Base-by-base conservation (phyloP, 139 green algal genomes). In the Haematococcus sp. region DNA sequence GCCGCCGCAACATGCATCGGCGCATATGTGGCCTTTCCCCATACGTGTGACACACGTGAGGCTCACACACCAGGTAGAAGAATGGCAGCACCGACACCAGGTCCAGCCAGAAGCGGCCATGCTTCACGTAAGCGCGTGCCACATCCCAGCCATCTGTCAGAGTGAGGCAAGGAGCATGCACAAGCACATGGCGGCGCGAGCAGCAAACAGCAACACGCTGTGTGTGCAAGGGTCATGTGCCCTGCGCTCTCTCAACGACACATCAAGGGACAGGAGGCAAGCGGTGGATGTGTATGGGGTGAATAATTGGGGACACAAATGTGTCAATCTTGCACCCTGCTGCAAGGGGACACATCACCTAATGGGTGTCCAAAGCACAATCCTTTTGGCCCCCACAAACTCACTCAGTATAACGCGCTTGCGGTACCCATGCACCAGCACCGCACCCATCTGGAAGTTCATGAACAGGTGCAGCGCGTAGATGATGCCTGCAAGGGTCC, bases 71-170 rank as follows among this genome's bases (percentile, higher is more conserved):
- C 52, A 74, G 51, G 52, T 74, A 65, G 31, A 74, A n/a, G 32
- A 74, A 65, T 22, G 68, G 68, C 13, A 74, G 31, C 7, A 66
- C 68, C 19, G 68, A 66, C 31, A 74, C 4, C 3, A 65, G n/a
- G 31, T 74, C 68, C 68, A 74, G 68, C 51, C 52, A 63, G 44
- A 74, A 74, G 52, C 68, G 68, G 30, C 68, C 68, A 19, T 74
- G 31, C 31, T 30, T 51, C 2, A 65, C 33, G 51, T 74, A 74
- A 1, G 63, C 5, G n/a, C 32, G 9, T 17, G 68, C 68, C 20
- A 74, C 52, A 30, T 19, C 22, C 28, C 17, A 9, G 22, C 68
- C 68, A 34, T 74, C 52, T 65, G 32, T 51, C 7, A 32, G 54
- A 28, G 54, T 32, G 13, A 61, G 54, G 13, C 11, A n/a, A 9